Percentiles rank a stretch among this genome's conserved stretches.
phyloP scores from a whole-genome alignment of 2,329 filamentous ascomycete genomes.

The Phyllosticta capitalensis region DNA sequence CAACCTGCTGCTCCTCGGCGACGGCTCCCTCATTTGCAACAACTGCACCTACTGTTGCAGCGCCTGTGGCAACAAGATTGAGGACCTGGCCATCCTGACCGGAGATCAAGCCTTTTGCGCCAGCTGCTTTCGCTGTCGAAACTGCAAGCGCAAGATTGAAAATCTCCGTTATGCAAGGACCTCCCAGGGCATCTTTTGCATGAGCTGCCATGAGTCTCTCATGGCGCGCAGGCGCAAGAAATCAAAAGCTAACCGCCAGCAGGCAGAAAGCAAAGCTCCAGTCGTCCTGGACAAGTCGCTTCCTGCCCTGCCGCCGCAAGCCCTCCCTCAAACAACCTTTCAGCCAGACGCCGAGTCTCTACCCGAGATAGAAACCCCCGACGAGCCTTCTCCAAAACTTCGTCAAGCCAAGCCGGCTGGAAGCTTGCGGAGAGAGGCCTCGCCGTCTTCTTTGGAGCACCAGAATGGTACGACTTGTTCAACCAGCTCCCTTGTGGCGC shows the following conservation, averaged over 20 bases:
- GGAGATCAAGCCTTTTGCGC: constrained; percentile 97
- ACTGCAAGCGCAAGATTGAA: constrained; percentile 98
- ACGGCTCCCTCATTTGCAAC: constrained; percentile 97
- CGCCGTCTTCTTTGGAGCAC: constrained; percentile 23
- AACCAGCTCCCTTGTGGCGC: background rate
- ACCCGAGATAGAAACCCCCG: constrained; percentile 54
- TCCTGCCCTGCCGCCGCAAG: constrained; percentile 76
- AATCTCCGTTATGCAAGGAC: constrained; percentile 96
- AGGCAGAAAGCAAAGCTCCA: constrained; percentile 31
- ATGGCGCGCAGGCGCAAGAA: constrained; percentile 90
- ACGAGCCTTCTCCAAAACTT: constrained; percentile 18
- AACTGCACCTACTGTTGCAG: constrained; percentile 99
- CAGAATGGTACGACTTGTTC: constrained; percentile 23
- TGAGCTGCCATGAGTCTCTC: constrained; percentile 94
- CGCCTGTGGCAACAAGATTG: constrained; percentile 94
- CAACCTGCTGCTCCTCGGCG: constrained; percentile 90
- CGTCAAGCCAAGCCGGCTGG: constrained; percentile 13
- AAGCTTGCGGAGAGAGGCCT: constrained; percentile 29
- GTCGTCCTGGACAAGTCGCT: constrained; percentile 83
- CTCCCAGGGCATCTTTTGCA: constrained; percentile 97
- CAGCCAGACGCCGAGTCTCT: constrained; percentile 47
- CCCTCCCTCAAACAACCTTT: constrained; percentile 50
- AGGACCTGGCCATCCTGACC: constrained; percentile 92
- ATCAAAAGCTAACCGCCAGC: constrained; percentile 45
- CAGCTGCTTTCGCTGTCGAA: constrained; percentile 92